Conservation (phyloP, 768 basidiomycete species). For the Tylopilus sp. region DNA sequence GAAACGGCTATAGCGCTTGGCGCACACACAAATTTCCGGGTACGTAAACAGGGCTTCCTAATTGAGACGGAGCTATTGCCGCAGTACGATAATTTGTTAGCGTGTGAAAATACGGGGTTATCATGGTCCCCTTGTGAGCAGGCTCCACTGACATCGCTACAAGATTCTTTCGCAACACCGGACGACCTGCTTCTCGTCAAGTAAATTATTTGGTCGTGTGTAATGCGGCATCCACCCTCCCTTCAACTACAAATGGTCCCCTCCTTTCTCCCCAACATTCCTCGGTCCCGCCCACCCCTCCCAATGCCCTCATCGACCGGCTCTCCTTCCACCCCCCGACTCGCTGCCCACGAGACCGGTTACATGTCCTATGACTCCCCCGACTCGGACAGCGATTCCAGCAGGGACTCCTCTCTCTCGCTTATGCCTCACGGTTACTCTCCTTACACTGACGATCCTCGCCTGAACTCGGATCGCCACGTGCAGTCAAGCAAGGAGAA, state of each 20-base stretch:
- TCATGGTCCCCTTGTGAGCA: neutral
- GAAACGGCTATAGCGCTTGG: no score
- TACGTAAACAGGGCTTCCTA: neutral
- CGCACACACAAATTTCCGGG: no score
- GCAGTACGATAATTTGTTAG: neutral
- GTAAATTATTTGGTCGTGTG: slow-evolving; percentile 3
- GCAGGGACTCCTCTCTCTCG: slow-evolving; percentile 3
- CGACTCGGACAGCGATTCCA: slow-evolving; percentile 15
- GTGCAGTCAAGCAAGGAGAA: slow-evolving; percentile 12
- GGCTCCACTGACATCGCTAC: neutral
- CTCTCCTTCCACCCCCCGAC: neutral
- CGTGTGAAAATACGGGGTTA: slow-evolving; percentile 1
- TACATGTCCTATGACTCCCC: neutral
- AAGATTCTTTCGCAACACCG: neutral
- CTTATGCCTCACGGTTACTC: neutral
- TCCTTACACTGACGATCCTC: slow-evolving; percentile 8
- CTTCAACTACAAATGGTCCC: slow-evolving; percentile 11
- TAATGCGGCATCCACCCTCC: neutral
- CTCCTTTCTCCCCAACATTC: neutral
- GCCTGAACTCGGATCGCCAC: neutral
- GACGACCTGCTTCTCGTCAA: neutral
- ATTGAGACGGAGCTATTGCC: no score
- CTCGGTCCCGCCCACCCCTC: neutral
- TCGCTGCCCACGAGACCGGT: neutral
- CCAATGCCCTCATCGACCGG: neutral